phyloP scores from a whole-genome alignment of 2,329 filamentous ascomycete species.

The Cladorrhinum sp. region DNA sequence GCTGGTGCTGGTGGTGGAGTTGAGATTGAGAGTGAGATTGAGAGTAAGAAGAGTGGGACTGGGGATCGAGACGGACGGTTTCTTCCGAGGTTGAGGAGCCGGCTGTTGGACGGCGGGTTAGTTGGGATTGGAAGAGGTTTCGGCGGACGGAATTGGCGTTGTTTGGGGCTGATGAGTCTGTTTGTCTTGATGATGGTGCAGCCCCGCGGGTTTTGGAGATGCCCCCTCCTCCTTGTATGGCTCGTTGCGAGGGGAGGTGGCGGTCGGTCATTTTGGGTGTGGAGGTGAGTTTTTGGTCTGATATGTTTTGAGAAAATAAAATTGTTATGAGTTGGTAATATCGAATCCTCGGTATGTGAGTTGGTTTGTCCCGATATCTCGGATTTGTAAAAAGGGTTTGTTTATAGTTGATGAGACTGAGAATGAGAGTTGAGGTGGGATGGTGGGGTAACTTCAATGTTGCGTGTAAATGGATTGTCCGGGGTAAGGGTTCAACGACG shows the following conservation, averaged over 20 bases:
- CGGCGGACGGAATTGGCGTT: conserved; percentile 39
- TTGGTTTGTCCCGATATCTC: too few species aligned
- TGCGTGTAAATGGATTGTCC: neutral
- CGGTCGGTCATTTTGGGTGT: conserved; percentile 25
- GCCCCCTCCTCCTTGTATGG: conserved; percentile 12
- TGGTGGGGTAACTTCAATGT: conserved; percentile 9
- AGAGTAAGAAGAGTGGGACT: conserved; percentile 33
- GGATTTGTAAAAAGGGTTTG: neutral
- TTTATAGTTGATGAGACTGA: conserved; percentile 3
- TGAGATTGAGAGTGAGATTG: conserved; percentile 5
- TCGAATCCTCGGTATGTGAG: too few species aligned
- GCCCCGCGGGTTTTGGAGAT: conserved; percentile 15
- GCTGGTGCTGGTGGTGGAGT: neutral
- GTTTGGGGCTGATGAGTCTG: neutral
- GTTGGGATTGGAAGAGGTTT: conserved; percentile 60
- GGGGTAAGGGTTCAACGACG: conserved; percentile 5
- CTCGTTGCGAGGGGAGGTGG: conserved; percentile 17
- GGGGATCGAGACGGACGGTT: conserved; percentile 48
- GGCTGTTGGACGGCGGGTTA: conserved; percentile 55
- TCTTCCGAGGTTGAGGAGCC: conserved; percentile 41
- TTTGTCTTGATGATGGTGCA: neutral
- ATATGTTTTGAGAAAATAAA: neutral
- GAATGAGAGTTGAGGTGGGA: neutral
- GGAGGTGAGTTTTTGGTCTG: neutral
- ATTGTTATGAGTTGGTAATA: too few species aligned